Conservation (phyloP, 1,284 basidiomycete species). For the Hemileccinum hortonii region DNA sequence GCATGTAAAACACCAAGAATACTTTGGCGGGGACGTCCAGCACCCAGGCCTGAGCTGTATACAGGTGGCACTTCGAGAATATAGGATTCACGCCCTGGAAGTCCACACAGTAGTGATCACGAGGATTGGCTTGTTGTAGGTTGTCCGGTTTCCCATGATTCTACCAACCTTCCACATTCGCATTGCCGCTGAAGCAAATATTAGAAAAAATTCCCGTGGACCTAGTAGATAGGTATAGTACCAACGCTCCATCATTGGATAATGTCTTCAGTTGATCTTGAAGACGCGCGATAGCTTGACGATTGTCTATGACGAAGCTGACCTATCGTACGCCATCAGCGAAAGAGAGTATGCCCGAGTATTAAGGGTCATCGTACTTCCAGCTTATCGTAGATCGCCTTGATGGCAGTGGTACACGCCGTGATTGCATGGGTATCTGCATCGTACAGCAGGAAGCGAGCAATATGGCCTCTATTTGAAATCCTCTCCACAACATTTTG, state of each 20-base stretch:
- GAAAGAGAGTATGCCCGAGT: not conserved
- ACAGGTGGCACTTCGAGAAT: not conserved
- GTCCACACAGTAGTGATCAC: not conserved
- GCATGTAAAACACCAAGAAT: no score
- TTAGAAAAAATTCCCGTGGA: not conserved
- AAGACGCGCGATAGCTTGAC: constrained; percentile 11
- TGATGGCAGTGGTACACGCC: constrained; percentile 11
- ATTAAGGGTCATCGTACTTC: constrained; percentile 6
- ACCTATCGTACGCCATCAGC: not conserved
- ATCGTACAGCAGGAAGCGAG: constrained; percentile 15
- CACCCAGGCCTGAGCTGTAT: not conserved
- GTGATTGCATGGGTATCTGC: constrained; percentile 14
- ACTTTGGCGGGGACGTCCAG: no score
- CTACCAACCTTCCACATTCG: constrained; percentile 4
- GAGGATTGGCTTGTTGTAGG: not conserved
- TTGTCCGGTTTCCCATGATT: not conserved
- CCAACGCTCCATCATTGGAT: not conserved
- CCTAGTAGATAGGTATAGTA: not conserved
- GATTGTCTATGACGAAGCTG: constrained; percentile 8
- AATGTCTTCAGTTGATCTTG: constrained; percentile 10
- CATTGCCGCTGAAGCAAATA: constrained; percentile 8
- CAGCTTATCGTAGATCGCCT: constrained; percentile 10
- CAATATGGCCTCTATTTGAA: not conserved
- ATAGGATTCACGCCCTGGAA: not conserved
- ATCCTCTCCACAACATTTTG: constrained; percentile 11